A percentile compares a stretch with the other conserved stretches of the same genome.
Evolutionary conservation across 495 filamentous ascomycete genomes (phyloP).

Genomic region (Hyphodiscus hymeniophilus): DNA sequence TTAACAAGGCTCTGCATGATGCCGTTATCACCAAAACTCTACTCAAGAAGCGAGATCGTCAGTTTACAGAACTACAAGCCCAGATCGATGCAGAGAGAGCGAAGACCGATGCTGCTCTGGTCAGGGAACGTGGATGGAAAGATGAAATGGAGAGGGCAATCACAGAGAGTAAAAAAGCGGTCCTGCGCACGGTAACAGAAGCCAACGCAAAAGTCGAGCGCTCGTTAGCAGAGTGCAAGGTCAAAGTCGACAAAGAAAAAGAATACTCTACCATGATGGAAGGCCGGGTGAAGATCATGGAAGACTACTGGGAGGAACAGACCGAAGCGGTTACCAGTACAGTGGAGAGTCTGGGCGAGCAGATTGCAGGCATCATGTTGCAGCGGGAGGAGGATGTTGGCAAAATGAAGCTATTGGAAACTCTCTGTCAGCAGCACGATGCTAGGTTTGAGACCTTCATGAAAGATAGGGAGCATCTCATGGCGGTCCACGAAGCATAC

Average conservation of each 20-base stretch:
- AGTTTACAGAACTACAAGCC: constrained; percentile 63
- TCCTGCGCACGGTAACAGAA: too few relatives aligned
- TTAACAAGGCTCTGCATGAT: constrained; percentile 65
- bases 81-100: constrained; percentile 59
- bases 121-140: constrained; percentile 54
- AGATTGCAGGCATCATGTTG: constrained; percentile 37
- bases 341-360: constrained; percentile 44
- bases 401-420: constrained; percentile 46
- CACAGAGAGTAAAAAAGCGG: constrained; percentile 47
- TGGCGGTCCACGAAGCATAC: constrained; percentile 50
- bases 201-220: constrained; percentile 55
- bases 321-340: constrained; percentile 48
- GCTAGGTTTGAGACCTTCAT: constrained; percentile 51
- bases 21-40: constrained; percentile 60
- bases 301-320: constrained; percentile 54
- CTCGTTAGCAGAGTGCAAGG: constrained; percentile 49
- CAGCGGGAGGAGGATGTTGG: constrained; percentile 50
- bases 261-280: constrained; percentile 46
- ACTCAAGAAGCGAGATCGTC: constrained; percentile 68
- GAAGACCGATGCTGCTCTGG: constrained; percentile 45
- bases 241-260: constrained; percentile 52
- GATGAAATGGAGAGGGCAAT: constrained; percentile 54
- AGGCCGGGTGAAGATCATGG: constrained; percentile 63
- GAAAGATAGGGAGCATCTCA: constrained; percentile 52
- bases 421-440: constrained; percentile 62